Conservation (phyloP, 2,329 filamentous ascomycete genomes). For the Stylonectria norvegica region DNA sequence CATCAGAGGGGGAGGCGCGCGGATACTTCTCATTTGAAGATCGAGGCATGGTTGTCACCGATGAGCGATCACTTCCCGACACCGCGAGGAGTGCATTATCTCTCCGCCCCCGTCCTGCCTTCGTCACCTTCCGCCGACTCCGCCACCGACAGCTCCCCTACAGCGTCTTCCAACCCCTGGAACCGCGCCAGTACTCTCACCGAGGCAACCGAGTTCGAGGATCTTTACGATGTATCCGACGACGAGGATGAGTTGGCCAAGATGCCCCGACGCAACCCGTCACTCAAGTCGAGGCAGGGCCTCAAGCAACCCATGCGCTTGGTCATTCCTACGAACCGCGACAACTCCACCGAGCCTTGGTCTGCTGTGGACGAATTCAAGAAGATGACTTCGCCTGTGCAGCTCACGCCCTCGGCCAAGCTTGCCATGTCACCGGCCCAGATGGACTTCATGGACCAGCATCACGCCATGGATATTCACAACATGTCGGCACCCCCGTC, state of each 20-base stretch:
- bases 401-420: conserved; percentile 61
- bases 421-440: conserved; percentile 74
- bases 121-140: conserved; percentile 57
- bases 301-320: conserved; percentile 41
- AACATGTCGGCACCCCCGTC: conserved; percentile 80
- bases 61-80: conserved; percentile 67
- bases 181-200: conserved; percentile 60
- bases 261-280: conserved; percentile 25
- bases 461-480: conserved; percentile 64
- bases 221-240: conserved; percentile 83
- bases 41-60: conserved; percentile 57
- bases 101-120: conserved; percentile 59
- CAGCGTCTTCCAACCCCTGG: conserved; percentile 58
- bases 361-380: conserved; percentile 44
- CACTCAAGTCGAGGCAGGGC: conserved; percentile 41
- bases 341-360: conserved; percentile 38
- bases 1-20: conserved; percentile 25
- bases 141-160: conserved; percentile 51
- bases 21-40: conserved; percentile 44
- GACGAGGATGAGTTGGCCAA: conserved; percentile 54
- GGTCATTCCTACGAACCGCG: conserved; percentile 46
- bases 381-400: conserved; percentile 55
- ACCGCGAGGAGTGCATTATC: conserved; percentile 63
- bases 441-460: conserved; percentile 65
- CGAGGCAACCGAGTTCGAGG: conserved; percentile 73